These are phyloP conservation scores for Thymus mandschuricus DNA, from an alignment of 257 asterid species.

Conservation along the genomic window DNA sequence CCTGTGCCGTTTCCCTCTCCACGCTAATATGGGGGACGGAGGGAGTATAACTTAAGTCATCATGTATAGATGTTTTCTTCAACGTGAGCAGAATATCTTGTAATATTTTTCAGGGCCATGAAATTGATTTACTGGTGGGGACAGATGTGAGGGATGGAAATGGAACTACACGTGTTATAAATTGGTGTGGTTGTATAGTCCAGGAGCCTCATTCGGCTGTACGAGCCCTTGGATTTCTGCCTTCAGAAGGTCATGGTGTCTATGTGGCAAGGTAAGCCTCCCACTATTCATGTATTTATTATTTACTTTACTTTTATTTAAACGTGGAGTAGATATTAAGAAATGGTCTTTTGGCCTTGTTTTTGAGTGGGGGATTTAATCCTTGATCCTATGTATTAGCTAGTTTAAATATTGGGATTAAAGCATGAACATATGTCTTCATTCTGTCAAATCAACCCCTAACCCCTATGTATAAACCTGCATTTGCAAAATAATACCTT, in stretches of 20 bases:
- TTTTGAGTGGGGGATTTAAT: not conserved
- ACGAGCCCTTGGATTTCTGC: slow-evolving; percentile 97
- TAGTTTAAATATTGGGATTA: not conserved
- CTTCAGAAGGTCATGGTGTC: slow-evolving; percentile 97
- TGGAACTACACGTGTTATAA: slow-evolving; percentile 83
- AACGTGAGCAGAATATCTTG: slow-evolving; percentile 18
- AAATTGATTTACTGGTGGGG: slow-evolving; percentile 83
- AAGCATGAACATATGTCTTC: not conserved
- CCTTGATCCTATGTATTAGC: not conserved
- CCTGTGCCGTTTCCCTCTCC: too few species aligned
- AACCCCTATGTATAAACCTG: not conserved
- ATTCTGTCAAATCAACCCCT: not conserved
- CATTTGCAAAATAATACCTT: not conserved
- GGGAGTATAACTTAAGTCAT: not conserved
- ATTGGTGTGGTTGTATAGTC: slow-evolving; percentile 95
- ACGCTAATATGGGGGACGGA: too few species aligned
- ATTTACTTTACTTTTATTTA: not conserved
- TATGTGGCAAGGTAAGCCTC: slow-evolving; percentile 82
- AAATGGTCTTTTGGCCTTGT: not conserved
- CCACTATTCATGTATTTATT: not conserved
- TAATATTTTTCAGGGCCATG: slow-evolving; percentile 70
- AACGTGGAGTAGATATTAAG: not conserved
- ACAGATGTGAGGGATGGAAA: slow-evolving; percentile 95
- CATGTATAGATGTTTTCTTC: slow-evolving; percentile 20
- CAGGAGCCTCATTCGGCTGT: slow-evolving; percentile 97